A percentile compares a stretch with the other conserved stretches of the same genome.
Evolutionary conservation across 2,329 filamentous ascomycete species (phyloP).

Genomic region (Fusarium agapanthi): DNA sequence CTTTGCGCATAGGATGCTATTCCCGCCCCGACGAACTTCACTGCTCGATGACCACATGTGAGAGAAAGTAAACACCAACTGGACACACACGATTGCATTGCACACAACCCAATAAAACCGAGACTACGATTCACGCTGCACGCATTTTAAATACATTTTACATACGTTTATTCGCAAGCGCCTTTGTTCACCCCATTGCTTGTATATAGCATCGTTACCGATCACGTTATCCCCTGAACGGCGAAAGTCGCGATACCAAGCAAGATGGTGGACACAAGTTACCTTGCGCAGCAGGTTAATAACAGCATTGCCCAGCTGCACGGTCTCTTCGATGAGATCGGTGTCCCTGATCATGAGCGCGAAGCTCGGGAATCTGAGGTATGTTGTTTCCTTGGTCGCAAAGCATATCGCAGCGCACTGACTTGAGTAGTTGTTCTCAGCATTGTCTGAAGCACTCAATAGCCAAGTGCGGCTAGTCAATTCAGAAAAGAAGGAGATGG

Average conservation of each 20-base stretch:
- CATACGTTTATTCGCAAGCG: constrained; percentile 13
- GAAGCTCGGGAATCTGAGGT: constrained; percentile 91
- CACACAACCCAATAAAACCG: constrained; percentile 21
- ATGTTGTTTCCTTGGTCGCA: constrained; percentile 48
- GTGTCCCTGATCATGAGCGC: constrained; percentile 91
- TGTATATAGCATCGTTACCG: constrained; percentile 22
- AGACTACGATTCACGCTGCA: constrained; percentile 27
- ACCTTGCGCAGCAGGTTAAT: constrained; percentile 93
- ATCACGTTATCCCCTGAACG: constrained; percentile 26
- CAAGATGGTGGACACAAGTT: constrained; percentile 82
- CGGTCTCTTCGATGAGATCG: constrained; percentile 96
- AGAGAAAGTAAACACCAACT: constrained; percentile 43
- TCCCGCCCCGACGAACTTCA: constrained; percentile 33
- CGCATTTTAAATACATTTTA: background rate
- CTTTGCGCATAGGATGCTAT: constrained; percentile 40
- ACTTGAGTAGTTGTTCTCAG: constrained; percentile 78
- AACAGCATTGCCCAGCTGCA: constrained; percentile 93
- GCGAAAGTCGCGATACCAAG: constrained; percentile 6
- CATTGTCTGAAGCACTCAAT: constrained; percentile 89
- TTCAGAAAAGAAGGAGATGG: constrained; percentile 86
- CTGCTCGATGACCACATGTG: constrained; percentile 40
- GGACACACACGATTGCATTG: constrained; percentile 21
- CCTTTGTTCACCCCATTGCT: constrained; percentile 6
- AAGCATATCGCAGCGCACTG: background rate
- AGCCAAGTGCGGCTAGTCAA: constrained; percentile 88